phyloP scores from a whole-genome alignment of 257 asterid species.

The Solanum sejunctum region DNA sequence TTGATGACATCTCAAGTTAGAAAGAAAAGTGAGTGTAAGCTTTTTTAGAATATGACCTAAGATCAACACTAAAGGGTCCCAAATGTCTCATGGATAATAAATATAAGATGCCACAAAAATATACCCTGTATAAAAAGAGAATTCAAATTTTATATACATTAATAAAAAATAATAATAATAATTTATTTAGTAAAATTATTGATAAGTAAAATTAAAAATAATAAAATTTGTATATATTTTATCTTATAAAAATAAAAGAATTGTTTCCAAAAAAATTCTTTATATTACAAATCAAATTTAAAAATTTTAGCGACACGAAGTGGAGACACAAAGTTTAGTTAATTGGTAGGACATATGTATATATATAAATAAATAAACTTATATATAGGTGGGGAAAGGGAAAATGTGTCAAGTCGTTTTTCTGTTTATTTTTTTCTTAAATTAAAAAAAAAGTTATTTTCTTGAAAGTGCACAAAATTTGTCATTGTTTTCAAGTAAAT shows the following conservation, averaged over 20 bases:
- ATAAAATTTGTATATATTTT: no score
- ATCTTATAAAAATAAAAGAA: no score
- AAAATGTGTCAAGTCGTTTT: neutral
- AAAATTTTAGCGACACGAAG: neutral
- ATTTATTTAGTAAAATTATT: no score
- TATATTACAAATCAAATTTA: no score
- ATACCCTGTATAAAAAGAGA: neutral
- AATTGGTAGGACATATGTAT: neutral
- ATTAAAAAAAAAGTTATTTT: neutral
- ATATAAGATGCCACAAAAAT: neutral
- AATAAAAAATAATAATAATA: no score
- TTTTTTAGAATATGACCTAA: slow-evolving; percentile 38
- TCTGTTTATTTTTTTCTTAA: neutral
- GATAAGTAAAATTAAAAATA: no score
- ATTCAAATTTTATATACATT: no score
- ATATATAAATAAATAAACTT: no score
- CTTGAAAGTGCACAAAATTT: neutral
- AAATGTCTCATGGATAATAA: slow-evolving; percentile 10
- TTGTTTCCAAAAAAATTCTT: no score
- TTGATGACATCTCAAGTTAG: slow-evolving; percentile 45
- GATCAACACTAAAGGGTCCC: slow-evolving; percentile 49
- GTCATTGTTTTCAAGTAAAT: neutral
- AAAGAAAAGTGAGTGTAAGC: slow-evolving; percentile 26
- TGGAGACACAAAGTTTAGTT: neutral
- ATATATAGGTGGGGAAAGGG: neutral